phyloP scores from a whole-genome alignment of 2,329 filamentous ascomycete genomes.

The Zymoseptoria tritici region DNA sequence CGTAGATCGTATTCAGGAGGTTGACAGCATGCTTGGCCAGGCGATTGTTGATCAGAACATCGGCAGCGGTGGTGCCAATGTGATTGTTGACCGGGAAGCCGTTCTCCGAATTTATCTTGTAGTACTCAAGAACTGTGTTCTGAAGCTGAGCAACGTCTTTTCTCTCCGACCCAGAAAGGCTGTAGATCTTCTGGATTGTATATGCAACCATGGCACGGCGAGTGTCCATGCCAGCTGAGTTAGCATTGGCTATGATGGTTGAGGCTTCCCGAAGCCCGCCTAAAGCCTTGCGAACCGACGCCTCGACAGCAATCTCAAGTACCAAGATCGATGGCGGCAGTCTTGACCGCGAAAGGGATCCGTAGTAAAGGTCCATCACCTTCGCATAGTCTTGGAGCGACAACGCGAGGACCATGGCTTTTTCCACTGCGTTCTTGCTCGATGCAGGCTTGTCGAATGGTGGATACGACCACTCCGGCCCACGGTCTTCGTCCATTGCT shows the following conservation, averaged over 20 bases:
- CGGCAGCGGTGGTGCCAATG: conserved; percentile 25
- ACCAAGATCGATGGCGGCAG: conserved; percentile 20
- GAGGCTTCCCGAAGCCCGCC: conserved; percentile 16
- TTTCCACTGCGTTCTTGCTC: conserved; percentile 4
- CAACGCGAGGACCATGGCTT: conserved; percentile 22
- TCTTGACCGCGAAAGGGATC: conserved; percentile 13
- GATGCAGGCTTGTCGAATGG: neutral
- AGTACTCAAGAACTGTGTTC: conserved; percentile 22
- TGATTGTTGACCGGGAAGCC: conserved; percentile 22
- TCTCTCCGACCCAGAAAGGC: conserved; percentile 3
- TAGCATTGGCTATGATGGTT: conserved; percentile 19
- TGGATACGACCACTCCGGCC: neutral
- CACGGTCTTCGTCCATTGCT: neutral
- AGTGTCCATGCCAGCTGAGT: conserved; percentile 25
- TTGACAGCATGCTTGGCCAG: conserved; percentile 21
- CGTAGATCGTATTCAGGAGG: conserved; percentile 23
- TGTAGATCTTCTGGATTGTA: conserved; percentile 22
- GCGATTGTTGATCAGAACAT: conserved; percentile 22
- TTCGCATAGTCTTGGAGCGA: conserved; percentile 14
- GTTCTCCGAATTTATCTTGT: conserved; percentile 24
- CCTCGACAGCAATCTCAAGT: conserved; percentile 26
- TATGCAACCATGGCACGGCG: conserved; percentile 22
- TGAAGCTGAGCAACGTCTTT: conserved; percentile 15
- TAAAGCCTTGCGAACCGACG: conserved; percentile 20
- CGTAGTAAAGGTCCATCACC: conserved; percentile 22